Evolutionary conservation across 1,284 basidiomycete species (phyloP).

Genomic region (Cyathus pygmaeus): DNA sequence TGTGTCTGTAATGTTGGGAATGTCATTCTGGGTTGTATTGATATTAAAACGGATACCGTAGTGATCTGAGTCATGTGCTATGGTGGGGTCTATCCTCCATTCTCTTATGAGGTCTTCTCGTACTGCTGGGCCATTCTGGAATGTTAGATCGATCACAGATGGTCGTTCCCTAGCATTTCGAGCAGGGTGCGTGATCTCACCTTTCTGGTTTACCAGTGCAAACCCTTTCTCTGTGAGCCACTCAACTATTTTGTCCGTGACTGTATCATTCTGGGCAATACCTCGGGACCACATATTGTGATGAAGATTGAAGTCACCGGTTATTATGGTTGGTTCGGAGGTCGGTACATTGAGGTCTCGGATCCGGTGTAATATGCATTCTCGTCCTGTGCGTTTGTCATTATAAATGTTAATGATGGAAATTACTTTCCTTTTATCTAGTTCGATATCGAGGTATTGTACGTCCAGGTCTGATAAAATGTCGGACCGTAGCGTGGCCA

Average conservation of each 20-base stretch:
- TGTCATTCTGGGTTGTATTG: no score
- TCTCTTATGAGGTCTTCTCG: background rate
- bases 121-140: background rate
- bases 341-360: constrained; percentile 10
- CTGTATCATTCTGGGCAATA: background rate
- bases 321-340: constrained; percentile 21
- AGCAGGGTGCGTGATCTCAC: constrained; percentile 19
- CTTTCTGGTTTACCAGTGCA: constrained; percentile 21
- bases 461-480: constrained; percentile 33
- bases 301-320: no score
- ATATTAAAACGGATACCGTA: background rate
- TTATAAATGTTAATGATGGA: constrained; percentile 40
- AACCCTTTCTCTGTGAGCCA: constrained; percentile 28
- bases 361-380: constrained; percentile 10
- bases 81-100: background rate
- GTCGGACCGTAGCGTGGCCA: constrained; percentile 29
- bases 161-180: constrained; percentile 1
- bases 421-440: constrained; percentile 15
- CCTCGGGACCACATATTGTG: constrained; percentile 23
- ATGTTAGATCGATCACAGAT: background rate
- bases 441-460: constrained; percentile 33
- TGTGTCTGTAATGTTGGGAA: no score
- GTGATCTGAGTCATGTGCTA: background rate
- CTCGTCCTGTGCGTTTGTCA: constrained; percentile 6
- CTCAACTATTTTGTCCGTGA: constrained; percentile 18